Conservation (phyloP, 2,329 filamentous ascomycete species). For the Pseudopithomyces maydicus region DNA sequence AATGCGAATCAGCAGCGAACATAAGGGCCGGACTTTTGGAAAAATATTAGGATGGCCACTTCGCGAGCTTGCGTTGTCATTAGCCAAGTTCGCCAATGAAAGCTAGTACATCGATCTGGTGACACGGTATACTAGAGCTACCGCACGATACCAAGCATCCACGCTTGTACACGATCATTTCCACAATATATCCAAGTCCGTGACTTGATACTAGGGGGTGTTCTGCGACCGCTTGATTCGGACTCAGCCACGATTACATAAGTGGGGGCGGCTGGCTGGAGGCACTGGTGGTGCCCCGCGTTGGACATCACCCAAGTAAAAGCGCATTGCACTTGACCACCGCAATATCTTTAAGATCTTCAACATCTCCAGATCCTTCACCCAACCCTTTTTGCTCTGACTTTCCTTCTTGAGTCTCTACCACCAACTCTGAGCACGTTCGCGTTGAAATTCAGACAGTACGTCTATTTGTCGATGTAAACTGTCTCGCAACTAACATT, state of each 20-base stretch:
- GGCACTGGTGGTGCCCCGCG: conserved; percentile 1
- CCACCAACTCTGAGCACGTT: conserved; percentile 1
- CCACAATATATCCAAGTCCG: neutral
- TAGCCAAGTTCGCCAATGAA: neutral
- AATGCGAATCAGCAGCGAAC: neutral
- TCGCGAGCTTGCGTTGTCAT: neutral
- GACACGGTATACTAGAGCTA: neutral
- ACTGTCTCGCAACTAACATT: neutral
- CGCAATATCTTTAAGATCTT: neutral
- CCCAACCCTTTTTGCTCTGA: neutral
- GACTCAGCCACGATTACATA: conserved; percentile 3
- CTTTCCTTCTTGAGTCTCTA: neutral
- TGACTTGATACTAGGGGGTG: neutral
- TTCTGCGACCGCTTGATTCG: neutral
- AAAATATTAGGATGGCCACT: neutral
- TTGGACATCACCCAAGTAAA: neutral
- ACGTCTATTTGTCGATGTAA: conserved; percentile 1
- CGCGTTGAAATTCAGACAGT: neutral
- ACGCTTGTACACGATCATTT: neutral
- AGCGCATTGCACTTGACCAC: conserved; percentile 3
- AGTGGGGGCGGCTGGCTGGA: conserved; percentile 1
- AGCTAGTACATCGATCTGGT: neutral
- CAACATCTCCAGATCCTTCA: neutral
- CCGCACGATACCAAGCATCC: neutral
- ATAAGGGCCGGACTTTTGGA: neutral